Conservation (phyloP, 2,329 filamentous ascomycete genomes). For the Chaetomiaceae sp. region DNA sequence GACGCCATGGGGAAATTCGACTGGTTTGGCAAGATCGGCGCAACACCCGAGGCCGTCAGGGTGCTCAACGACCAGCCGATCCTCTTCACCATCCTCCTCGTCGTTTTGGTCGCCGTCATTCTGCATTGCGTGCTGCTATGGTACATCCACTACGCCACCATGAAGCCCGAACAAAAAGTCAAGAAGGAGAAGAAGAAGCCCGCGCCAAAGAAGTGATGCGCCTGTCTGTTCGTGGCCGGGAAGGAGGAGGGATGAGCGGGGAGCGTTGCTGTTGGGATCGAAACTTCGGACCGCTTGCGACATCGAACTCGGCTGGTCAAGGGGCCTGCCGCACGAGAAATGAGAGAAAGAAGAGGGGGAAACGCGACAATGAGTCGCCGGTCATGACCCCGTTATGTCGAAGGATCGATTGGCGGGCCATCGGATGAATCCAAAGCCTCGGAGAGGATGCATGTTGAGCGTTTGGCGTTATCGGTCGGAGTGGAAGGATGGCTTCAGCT, state of each 20-base stretch:
- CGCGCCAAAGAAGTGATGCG: conserved; percentile 25
- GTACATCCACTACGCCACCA: conserved; percentile 56
- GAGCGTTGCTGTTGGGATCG: no score
- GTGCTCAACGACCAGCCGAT: conserved; percentile 57
- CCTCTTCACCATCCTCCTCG: conserved; percentile 52
- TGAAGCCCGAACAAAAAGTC: conserved; percentile 57
- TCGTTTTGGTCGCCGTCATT: conserved; percentile 47
- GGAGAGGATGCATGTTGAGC: no score
- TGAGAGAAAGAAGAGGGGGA: no score
- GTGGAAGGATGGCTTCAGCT: neutral
- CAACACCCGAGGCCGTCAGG: conserved; percentile 53
- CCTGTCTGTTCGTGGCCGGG: neutral
- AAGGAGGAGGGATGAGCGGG: neutral
- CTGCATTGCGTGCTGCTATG: conserved; percentile 45
- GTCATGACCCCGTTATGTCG: no score
- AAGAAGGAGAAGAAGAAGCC: conserved; percentile 45
- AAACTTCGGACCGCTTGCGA: neutral
- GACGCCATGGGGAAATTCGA: conserved; percentile 48
- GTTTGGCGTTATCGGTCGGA: no score
- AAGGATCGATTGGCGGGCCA: no score
- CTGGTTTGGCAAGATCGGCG: conserved; percentile 53
- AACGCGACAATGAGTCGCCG: no score
- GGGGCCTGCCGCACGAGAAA: no score
- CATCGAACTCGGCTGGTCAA: no score
- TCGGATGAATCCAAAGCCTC: no score